phyloP scores from a whole-genome alignment of 495 filamentous ascomycete genomes.

The Neurospora terricola region DNA sequence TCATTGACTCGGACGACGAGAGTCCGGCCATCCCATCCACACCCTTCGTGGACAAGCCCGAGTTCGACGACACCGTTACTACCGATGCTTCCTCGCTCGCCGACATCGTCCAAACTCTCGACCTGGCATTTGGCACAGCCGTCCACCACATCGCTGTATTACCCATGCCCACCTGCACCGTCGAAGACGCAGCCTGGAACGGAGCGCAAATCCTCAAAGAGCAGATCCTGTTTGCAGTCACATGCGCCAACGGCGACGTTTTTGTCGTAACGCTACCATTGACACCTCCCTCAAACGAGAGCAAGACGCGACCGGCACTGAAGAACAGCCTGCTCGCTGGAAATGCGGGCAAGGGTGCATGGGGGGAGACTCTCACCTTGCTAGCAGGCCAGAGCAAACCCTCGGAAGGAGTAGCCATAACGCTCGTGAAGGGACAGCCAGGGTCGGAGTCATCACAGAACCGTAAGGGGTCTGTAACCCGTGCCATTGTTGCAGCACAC shows the following conservation, averaged over 20 bases:
- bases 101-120: constrained; percentile 53
- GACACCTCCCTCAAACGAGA: constrained; percentile 56
- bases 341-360: constrained; percentile 43
- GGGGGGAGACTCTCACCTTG: constrained; percentile 50
- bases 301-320: constrained; percentile 39
- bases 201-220: constrained; percentile 50
- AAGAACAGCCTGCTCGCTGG: constrained; percentile 32
- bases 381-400: constrained; percentile 50
- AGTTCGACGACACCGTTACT: constrained; percentile 35
- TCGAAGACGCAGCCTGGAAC: constrained; percentile 42
- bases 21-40: constrained; percentile 15
- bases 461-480: constrained; percentile 25
- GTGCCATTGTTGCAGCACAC: constrained; percentile 41
- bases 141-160: constrained; percentile 52
- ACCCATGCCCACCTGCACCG: constrained; percentile 33
- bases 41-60: constrained; percentile 34
- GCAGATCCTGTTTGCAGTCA: constrained; percentile 58
- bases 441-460: constrained; percentile 2
- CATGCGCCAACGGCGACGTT: constrained; percentile 59
- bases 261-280: constrained; percentile 65
- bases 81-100: constrained; percentile 33
- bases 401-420: constrained; percentile 58
- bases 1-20: constrained; percentile 75
- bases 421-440: constrained; percentile 41
- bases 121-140: constrained; percentile 55